Conservation (phyloP, 192 early-diverging fungal genomes). For the Backusella mclennaniae region DNA sequence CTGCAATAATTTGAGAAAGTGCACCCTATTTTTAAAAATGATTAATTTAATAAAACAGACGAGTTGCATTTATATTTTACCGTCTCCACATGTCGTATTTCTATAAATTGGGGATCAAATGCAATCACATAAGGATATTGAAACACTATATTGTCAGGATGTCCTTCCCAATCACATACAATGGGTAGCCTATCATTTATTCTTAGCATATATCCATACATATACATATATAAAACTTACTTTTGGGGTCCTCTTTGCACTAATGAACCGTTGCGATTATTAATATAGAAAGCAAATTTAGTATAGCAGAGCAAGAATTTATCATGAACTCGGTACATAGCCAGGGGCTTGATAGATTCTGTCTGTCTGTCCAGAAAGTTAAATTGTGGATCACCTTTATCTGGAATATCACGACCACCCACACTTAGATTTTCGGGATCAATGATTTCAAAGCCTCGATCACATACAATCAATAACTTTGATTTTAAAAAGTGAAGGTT, state of each 20-base stretch:
- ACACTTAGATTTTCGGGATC: constrained; percentile 78
- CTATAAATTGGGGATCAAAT: constrained; percentile 87
- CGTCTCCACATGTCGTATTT: constrained; percentile 81
- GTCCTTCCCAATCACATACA: constrained; percentile 38
- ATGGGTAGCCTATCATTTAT: constrained; percentile 12
- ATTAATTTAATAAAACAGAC: background rate
- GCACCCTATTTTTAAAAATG: constrained; percentile 39
- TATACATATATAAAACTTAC: constrained; percentile 49
- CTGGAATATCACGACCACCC: constrained; percentile 75
- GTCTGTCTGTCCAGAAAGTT: constrained; percentile 75
- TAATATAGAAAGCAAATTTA: constrained; percentile 92
- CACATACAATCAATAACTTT: constrained; percentile 87
- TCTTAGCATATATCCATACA: background rate
- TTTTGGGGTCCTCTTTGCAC: constrained; percentile 38
- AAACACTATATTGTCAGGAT: constrained; percentile 49
- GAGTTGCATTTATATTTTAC: constrained; percentile 25
- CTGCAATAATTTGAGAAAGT: constrained; percentile 57
- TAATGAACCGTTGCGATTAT: constrained; percentile 70
- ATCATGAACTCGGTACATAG: constrained; percentile 77
- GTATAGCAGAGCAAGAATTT: constrained; percentile 89
- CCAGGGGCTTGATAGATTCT: constrained; percentile 75
- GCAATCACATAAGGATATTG: constrained; percentile 88
- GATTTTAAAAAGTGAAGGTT: constrained; percentile 86
- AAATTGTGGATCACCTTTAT: constrained; percentile 76
- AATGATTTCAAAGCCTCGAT: constrained; percentile 94